These are phyloP conservation scores for Psilocybe subaeruginosa DNA, from an alignment of 768 basidiomycete species.

Conservation along the genomic window DNA sequence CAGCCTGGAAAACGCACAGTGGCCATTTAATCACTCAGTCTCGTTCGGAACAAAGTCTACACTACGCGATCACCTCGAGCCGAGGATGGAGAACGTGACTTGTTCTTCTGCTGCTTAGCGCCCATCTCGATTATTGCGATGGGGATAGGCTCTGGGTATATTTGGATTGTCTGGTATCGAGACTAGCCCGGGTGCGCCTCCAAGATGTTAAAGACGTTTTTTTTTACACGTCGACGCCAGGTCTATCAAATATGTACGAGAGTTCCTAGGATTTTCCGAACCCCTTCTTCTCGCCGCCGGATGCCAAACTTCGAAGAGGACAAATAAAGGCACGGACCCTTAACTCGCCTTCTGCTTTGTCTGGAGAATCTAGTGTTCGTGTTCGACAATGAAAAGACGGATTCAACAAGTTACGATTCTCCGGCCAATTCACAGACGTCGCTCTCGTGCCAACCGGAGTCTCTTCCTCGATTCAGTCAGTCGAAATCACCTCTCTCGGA, in stretches of 20 bases:
- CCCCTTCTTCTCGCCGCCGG: constrained; percentile 36
- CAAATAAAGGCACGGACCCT: background rate
- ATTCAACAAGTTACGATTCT: constrained; percentile 36
- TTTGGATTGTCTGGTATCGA: constrained; percentile 17
- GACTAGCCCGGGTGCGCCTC: constrained; percentile 21
- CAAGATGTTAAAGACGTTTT: constrained; percentile 24
- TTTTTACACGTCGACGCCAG: constrained; percentile 47
- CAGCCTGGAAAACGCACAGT: too few species aligned
- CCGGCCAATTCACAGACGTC: constrained; percentile 36
- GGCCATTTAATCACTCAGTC: too few species aligned
- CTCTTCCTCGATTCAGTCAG: background rate
- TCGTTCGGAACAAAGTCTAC: too few species aligned
- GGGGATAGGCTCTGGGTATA: too few species aligned
- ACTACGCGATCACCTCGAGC: too few species aligned
- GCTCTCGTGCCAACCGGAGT: constrained; percentile 23
- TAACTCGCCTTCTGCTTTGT: background rate
- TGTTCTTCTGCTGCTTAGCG: too few species aligned
- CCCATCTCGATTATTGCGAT: too few species aligned
- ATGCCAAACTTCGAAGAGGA: constrained; percentile 7
- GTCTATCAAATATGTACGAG: constrained; percentile 27
- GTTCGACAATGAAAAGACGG: constrained; percentile 16
- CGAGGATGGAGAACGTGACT: too few species aligned
- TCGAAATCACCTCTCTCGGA: background rate
- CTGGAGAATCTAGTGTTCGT: background rate
- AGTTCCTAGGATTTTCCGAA: constrained; percentile 33